Evolutionary conservation across 192 early-diverging fungal species (phyloP).

Genomic region (Paraglomus occultum): DNA sequence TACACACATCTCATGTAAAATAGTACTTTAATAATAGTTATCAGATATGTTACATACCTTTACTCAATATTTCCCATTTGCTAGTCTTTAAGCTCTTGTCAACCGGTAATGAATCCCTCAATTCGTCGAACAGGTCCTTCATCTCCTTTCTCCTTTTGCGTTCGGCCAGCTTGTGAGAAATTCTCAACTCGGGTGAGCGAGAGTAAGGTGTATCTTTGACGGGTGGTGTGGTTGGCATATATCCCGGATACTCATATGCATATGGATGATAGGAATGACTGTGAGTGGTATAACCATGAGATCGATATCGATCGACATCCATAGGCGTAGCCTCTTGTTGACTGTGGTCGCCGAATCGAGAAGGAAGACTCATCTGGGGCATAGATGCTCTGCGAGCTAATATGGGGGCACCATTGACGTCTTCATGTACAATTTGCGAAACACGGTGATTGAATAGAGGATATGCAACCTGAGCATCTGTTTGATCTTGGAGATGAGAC

Average conservation of each 20-base stretch:
- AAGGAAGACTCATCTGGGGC: conserved; percentile 21
- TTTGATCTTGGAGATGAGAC: conserved; percentile 25
- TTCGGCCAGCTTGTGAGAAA: conserved; percentile 88
- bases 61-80: conserved; percentile 89
- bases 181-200: conserved; percentile 72
- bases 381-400: conserved; percentile 23
- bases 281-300: conserved; percentile 21
- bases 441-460: conserved; percentile 24
- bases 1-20: background rate
- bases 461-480: conserved; percentile 3
- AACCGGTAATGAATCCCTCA: conserved; percentile 73
- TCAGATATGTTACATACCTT: conserved; percentile 62
- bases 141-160: conserved; percentile 85
- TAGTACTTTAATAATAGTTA: background rate
- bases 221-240: conserved; percentile 10
- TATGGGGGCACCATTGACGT: conserved; percentile 21
- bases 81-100: conserved; percentile 78
- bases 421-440: conserved; percentile 32
- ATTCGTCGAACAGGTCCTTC: conserved; percentile 88
- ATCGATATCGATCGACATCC: conserved; percentile 27
- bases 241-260: conserved; percentile 36
- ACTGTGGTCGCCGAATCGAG: conserved; percentile 15
- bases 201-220: conserved; percentile 59
- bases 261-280: conserved; percentile 28
- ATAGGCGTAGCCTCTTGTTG: conserved; percentile 29